Percentiles rank a stretch among this genome's conserved stretches.
These are phyloP conservation scores for Caloboletus firmus DNA, from an alignment of 1,284 basidiomycete genomes.

Conservation along the genomic window DNA sequence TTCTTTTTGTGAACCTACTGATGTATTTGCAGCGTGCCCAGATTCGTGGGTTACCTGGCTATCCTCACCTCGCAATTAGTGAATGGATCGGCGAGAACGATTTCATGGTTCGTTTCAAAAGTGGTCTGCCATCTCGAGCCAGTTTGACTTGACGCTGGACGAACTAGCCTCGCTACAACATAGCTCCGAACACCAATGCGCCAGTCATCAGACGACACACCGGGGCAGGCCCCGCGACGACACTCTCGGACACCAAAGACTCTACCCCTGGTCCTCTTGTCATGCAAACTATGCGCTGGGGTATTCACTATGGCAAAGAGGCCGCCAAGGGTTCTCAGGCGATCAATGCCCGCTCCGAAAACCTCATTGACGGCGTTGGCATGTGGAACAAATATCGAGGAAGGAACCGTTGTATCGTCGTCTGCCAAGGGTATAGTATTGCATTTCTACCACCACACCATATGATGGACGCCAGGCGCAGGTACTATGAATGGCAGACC, in stretches of 20 bases:
- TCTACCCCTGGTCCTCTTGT: conserved; percentile 32
- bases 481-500: conserved; percentile 91
- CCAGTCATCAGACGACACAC: conserved; percentile 57
- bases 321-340: conserved; percentile 73
- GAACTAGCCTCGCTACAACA: conserved; percentile 55
- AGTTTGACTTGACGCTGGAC: too few relatives aligned
- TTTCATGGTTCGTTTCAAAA: conserved; percentile 47
- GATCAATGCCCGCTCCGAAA: conserved; percentile 88
- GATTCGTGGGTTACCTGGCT: conserved; percentile 44
- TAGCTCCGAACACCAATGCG: conserved; percentile 68
- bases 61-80: conserved; percentile 45
- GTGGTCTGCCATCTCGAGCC: too few relatives aligned
- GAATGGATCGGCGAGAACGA: conserved; percentile 64
- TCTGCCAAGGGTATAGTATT: conserved; percentile 69
- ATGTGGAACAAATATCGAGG: conserved; percentile 84
- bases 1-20: neutral
- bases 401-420: conserved; percentile 75
- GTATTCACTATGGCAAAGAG: conserved; percentile 82
- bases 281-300: conserved; percentile 87
- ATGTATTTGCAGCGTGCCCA: conserved; percentile 29
- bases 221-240: neutral
- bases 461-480: conserved; percentile 30
- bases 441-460: neutral
- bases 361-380: conserved; percentile 68
- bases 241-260: conserved; percentile 1